phyloP scores from a whole-genome alignment of 1,284 basidiomycete species.

The Leccinum subrobustum region DNA sequence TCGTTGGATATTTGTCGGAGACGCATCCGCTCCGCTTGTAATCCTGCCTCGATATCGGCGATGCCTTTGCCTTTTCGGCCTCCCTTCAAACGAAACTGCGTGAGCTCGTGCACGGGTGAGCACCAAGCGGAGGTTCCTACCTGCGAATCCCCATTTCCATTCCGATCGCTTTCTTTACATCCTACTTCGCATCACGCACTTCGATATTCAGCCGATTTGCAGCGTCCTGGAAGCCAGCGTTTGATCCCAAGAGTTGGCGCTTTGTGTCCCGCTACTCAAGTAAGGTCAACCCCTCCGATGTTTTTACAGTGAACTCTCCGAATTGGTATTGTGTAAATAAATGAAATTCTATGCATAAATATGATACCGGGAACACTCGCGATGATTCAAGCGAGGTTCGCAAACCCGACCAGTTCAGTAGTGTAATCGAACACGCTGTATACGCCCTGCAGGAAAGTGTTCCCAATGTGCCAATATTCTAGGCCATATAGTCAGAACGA shows the following conservation, averaged over 20 bases:
- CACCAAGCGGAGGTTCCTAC: slow-evolving; percentile 38
- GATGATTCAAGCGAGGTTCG: neutral
- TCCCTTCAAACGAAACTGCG: slow-evolving; percentile 34
- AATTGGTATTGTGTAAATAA: neutral
- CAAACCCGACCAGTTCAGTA: neutral
- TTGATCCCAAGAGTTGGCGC: slow-evolving; percentile 52
- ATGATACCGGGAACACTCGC: neutral
- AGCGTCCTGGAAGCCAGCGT: slow-evolving; percentile 65
- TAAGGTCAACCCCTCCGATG: neutral
- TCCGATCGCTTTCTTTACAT: slow-evolving; percentile 45
- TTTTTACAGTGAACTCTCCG: neutral
- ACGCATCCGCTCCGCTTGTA: slow-evolving; percentile 66
- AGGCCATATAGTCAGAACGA: neutral
- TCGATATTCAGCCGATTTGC: slow-evolving; percentile 56
- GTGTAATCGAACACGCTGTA: neutral
- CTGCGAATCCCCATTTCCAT: slow-evolving; percentile 36
- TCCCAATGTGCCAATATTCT: neutral
- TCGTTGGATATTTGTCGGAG: slow-evolving; percentile 60
- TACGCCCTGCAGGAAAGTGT: neutral
- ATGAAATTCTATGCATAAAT: neutral
- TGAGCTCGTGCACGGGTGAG: slow-evolving; percentile 2
- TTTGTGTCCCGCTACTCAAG: slow-evolving; percentile 49
- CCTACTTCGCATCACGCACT: too few relatives aligned
- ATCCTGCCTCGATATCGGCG: slow-evolving; percentile 62
- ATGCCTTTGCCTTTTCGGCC: slow-evolving; percentile 62